These are phyloP conservation scores for Abrus precatorius DNA, from an alignment of 306 rosid genomes.

Conservation along the genomic window DNA sequence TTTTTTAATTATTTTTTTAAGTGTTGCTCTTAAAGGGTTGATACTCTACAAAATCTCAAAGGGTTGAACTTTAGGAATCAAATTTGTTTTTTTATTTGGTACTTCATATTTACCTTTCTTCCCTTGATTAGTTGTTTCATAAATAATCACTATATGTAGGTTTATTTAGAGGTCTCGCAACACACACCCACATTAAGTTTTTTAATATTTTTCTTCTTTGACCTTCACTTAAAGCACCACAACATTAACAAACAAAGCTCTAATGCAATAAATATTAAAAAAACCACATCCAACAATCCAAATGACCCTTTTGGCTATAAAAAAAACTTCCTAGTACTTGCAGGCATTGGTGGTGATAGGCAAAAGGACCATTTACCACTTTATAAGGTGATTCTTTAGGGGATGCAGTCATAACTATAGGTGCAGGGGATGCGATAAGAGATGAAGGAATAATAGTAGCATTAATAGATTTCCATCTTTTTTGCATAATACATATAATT, in stretches of 20 bases:
- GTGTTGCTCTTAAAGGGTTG: too few relatives aligned
- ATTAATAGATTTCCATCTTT: constrained; percentile 90
- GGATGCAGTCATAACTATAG: constrained; percentile 56
- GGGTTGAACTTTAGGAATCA: constrained; percentile 44
- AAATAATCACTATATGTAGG: constrained; percentile 49
- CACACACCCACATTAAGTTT: constrained; percentile 43
- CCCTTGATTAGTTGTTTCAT: constrained; percentile 52
- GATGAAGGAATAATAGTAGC: constrained; percentile 70
- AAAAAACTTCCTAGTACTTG: constrained; percentile 49
- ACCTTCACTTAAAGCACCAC: constrained; percentile 60
- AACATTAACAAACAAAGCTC: constrained; percentile 55
- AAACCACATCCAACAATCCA: constrained; percentile 66
- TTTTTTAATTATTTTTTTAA: too few relatives aligned
- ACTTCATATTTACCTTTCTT: constrained; percentile 65
- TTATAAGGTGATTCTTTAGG: constrained; percentile 53
- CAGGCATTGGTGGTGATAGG: constrained; percentile 16
- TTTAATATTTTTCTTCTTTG: constrained; percentile 47
- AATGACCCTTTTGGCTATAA: constrained; percentile 53
- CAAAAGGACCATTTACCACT: constrained; percentile 59
- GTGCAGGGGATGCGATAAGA: constrained; percentile 60
- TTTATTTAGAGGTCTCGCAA: constrained; percentile 52
- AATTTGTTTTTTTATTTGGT: constrained; percentile 38
- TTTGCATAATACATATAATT: constrained; percentile 57
- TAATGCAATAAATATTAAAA: constrained; percentile 51
- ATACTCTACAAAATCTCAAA: too few relatives aligned